Evolutionary conservation across 1,284 basidiomycete genomes (phyloP), one percentile per base, ranked within the genome.

Genomic region (Microbotryomycetes sp.): DNA sequence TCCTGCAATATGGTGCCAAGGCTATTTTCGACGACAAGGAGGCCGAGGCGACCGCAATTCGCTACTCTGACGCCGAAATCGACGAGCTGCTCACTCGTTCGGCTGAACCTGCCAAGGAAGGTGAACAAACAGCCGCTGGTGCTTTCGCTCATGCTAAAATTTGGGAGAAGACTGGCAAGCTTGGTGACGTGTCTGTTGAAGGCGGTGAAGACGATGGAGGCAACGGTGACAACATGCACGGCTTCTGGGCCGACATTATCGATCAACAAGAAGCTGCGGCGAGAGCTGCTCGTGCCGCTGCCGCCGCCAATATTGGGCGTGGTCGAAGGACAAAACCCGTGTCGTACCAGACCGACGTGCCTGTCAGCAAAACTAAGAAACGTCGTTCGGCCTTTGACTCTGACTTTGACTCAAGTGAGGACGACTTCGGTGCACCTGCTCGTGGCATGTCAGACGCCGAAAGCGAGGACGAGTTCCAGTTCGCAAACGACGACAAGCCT

Each of bases 1-100:
- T 74, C 47, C 72, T 77, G 53, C 66, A 74, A 62, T 75, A 72
- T 52, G 76, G 76, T 22, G 74, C 75, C 1, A 66, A 73, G 53
- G 74, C 72, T 1, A 67, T 76, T 31, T 76, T 77, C 47, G 72
- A 70, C 25, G 72, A 74, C 46, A 69, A 71, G 42, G 74, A 73
- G 4, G 67, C 67, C 0, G 68, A 68, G 23, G 71, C 71, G 32
- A 64, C 65, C 12, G 74, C 74, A 15, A 71, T 76, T 31, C 66
- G 66, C 4, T 74, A 74, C 59, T 70, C 64, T 9, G 70, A 74
- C 31, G 67, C 65, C n/a, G 74, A 75, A 47, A 68, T 77, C 45
- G 72, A 75, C 48, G 66, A 69, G 36, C 68, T 77, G 4, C 54
- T 77, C 42, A 60, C 63, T 3, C 69, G 72, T 28, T 69, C 71